phyloP scores from a whole-genome alignment of 2,329 filamentous ascomycete genomes.

The Nigrospora osmanthi region DNA sequence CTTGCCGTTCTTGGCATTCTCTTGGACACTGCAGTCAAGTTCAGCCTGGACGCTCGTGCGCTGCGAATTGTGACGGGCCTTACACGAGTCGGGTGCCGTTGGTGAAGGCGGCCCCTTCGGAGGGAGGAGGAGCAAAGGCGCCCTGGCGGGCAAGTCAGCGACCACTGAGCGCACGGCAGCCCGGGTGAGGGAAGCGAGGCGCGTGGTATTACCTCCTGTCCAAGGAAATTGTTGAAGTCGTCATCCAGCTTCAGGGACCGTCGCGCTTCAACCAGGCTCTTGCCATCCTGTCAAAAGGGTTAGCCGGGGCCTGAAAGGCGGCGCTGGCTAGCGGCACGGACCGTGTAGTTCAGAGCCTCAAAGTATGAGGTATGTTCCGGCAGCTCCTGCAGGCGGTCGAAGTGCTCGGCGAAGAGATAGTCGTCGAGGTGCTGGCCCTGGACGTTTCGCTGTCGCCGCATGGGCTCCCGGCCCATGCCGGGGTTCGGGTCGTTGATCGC shows the following conservation, averaged over 20 bases:
- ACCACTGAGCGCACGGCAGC: too few relatives aligned
- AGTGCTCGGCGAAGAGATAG: not conserved
- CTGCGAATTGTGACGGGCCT: too few relatives aligned
- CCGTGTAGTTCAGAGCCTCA: not conserved
- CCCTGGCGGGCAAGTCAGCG: not conserved
- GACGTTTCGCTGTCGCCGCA: not conserved
- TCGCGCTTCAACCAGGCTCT: not conserved
- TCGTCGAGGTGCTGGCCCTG: not conserved
- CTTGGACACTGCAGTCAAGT: not conserved
- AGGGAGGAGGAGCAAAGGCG: not conserved
- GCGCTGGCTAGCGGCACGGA: not conserved
- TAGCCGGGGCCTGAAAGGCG: too few relatives aligned
- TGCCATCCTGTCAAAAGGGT: not conserved
- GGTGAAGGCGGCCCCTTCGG: not conserved
- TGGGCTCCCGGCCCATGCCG: not conserved
- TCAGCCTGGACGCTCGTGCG: too few relatives aligned
- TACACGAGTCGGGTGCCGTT: constrained; percentile 1
- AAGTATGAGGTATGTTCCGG: not conserved
- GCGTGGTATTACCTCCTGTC: not conserved
- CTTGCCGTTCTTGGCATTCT: not conserved
- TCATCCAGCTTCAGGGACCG: not conserved
- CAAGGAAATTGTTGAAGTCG: constrained; percentile 2
- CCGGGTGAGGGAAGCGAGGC: too few relatives aligned
- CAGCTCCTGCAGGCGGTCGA: not conserved
- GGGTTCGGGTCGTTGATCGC: not conserved